Base-by-base conservation (phyloP, 352 stramenopile species). In the Phytophthora sansomeana region DNA sequence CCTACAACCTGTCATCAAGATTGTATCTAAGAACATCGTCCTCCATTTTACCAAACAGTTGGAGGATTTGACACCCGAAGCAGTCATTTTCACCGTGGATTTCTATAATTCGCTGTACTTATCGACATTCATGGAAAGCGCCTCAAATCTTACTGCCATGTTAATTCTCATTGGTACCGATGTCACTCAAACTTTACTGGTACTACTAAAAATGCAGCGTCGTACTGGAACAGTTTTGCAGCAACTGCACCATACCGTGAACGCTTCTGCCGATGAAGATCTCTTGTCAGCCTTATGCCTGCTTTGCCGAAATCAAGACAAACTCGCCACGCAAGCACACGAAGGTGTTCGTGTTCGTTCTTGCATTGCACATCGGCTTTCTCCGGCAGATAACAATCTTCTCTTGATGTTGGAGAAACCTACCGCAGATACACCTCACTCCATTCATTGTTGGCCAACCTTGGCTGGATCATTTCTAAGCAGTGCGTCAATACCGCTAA, bases 41-140 rank as follows among this genome's bases (percentile, higher is more conserved):
- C 19, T 67, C 1, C 36, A 35, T 5, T 43, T 49, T 9, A 69
- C 59, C 1, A 53, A 57, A 6, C 28, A 65, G 5, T 5, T 74
- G 33, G 59, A 70, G 42, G 59, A 69, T 28, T 33, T 66, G 28
- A 69, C 49, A 9, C 66, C 66, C 0, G 59, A 69, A 39, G 29
- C 55, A 7, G 60, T 69, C 6, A 69, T 74, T 24, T 65, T 74
- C 9, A 70, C 59, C 1, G 52, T 70, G 19, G 59, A 66, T 26
- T 69, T 74, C 46, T 74, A 65, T 59, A 66, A 74, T 21, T 47
- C 66, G 6, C 13, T 70, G 35, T 74, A 65, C 24, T 14, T 74
- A 10, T 49, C 60, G n/a, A 62, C 53, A n/a, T 69, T 53, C 43
- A 69, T 70, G 66, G 44, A 74, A 26, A 74, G 53, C 19, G 51